Evolutionary conservation across 2,329 filamentous ascomycete genomes (phyloP), one percentile per base, ranked within the genome.

Genomic region (Aspergillus nomiae): DNA sequence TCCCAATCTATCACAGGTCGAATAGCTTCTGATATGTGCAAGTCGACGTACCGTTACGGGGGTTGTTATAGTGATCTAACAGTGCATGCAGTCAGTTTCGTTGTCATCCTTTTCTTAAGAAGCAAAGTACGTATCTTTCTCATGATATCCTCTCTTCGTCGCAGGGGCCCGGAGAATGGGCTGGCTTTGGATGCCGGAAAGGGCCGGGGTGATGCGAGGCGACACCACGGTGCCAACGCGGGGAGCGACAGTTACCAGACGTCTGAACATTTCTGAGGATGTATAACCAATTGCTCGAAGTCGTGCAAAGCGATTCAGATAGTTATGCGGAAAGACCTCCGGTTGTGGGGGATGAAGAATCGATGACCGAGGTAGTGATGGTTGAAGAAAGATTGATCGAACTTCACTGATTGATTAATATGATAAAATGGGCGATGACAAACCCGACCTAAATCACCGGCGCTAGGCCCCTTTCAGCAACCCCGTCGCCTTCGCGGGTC

Each of bases 21-120:
- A 7, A 55, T 26, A 38, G 7, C 30, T 36, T 24, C 21, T 24
- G n/a, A 38, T 21, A 55, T 28, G 4, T 38, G 30, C 11, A 41
- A 55, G 6, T 36, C 5, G 32, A 55, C 51, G 12, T 55, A 55
- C 53, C 90, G 82, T 93, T 93, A 68, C 91, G 87, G 32, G 91
- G 91, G 71, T 86, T 86, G 78, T 87, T 91, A 82, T 94, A 94
- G 81, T 94, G 92, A 78, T 96, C 92, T 68, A 96, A 85, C 69
- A 91, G 82, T 84, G 59, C 63, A 60, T 59, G 58, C 28, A 32
- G 70, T 66, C 63, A 70, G 62, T n/a, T 63, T 63, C 60, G 48
- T 60, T 63, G 51, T 56, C 34, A 45, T 36, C 19, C 9, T 16
- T 26, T 26, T 7, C 36, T 14, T 21, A 41, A 26, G 2, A 9